Percentiles rank a stretch among this genome's conserved stretches.
Conservation (phyloP, 225 moss, liverwort and hornwort species). For the Marchantia paleacea region DNA sequence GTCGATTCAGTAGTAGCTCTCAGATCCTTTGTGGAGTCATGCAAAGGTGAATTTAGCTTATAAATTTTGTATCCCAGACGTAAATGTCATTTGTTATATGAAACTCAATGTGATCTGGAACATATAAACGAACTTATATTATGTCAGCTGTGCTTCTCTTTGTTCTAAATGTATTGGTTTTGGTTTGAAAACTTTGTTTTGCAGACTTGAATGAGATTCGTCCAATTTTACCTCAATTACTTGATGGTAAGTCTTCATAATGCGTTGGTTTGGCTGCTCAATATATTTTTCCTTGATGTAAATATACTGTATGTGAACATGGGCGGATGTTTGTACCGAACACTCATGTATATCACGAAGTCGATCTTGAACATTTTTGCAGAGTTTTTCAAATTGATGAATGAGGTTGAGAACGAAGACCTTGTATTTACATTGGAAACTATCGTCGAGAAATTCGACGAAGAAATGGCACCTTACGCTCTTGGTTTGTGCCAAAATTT, state of each 20-base stretch:
- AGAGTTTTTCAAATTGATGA: constrained; percentile 99
- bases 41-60: constrained; percentile 63
- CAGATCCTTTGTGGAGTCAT: constrained; percentile 89
- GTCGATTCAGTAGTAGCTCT: constrained; percentile 98
- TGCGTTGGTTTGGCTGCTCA: neutral
- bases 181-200: neutral
- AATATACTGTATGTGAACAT: too few relatives aligned
- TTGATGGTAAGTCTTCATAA: constrained; percentile 61
- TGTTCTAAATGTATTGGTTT: neutral
- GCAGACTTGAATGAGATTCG: constrained; percentile 92
- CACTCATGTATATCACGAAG: too few relatives aligned
- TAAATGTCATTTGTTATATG: neutral
- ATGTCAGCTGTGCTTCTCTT: neutral
- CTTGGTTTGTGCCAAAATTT: constrained; percentile 96
- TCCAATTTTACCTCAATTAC: constrained; percentile 85
- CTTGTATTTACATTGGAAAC: constrained; percentile 97
- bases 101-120: neutral
- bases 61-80: neutral
- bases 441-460: constrained; percentile 97
- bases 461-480: constrained; percentile 99
- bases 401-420: constrained; percentile 98
- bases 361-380: constrained; percentile 10
- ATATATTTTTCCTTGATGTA: too few relatives aligned
- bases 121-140: neutral
- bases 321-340: too few relatives aligned